phyloP scores from a whole-genome alignment of 202 grass and related monocot genomes.

The Setaria viridis region DNA sequence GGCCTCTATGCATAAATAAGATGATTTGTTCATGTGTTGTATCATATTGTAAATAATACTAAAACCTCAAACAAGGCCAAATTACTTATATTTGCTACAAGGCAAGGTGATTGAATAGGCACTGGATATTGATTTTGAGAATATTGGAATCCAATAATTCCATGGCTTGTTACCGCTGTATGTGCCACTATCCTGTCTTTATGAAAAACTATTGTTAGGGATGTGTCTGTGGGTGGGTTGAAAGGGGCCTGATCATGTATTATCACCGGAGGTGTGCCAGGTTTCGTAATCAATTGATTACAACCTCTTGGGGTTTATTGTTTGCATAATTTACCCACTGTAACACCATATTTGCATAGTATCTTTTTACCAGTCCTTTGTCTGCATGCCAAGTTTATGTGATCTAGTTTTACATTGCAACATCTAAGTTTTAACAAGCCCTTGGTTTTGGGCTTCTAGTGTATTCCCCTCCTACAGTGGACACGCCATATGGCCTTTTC shows the following conservation, averaged over 20 bases:
- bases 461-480: background rate
- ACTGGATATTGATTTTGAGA: background rate
- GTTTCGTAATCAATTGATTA: background rate
- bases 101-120: background rate
- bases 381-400: background rate
- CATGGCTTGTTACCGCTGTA: background rate
- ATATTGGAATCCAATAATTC: background rate
- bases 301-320: background rate
- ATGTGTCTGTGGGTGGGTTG: background rate
- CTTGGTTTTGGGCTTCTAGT: background rate
- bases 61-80: background rate
- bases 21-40: background rate
- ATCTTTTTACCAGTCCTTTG: background rate
- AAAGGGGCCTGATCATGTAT: background rate
- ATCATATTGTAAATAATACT: background rate
- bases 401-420: background rate
- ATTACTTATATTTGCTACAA: background rate
- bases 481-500: background rate
- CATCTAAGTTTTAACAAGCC: constrained; percentile 2
- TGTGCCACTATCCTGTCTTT: background rate
- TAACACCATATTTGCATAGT: background rate
- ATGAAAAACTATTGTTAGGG: background rate
- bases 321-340: background rate
- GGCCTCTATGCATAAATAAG: background rate
- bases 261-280: background rate